These are phyloP conservation scores for Cylindrotheca closterium DNA, from an alignment of 108 stramenopile species.

Conservation along the genomic window DNA sequence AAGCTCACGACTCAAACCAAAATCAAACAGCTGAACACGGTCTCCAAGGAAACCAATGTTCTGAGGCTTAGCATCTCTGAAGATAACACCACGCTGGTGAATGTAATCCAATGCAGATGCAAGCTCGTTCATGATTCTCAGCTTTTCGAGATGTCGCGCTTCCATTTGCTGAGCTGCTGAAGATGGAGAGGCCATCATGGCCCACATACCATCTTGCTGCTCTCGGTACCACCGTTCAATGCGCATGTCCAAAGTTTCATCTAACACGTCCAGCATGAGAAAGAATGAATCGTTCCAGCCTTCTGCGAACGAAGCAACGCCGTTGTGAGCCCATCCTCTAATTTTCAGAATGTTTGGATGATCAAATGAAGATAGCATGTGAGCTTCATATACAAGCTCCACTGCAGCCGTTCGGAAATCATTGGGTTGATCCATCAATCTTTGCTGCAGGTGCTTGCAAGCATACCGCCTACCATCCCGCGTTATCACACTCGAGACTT, in stretches of 20 bases:
- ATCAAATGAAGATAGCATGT: slow-evolving; percentile 64
- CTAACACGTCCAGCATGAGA: slow-evolving; percentile 50
- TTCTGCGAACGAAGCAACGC: slow-evolving; percentile 37
- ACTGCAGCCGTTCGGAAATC: slow-evolving; percentile 54
- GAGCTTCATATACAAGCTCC: slow-evolving; percentile 73
- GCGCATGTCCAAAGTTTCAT: slow-evolving; percentile 59
- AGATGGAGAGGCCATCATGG: not conserved
- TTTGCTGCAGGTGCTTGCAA: slow-evolving; percentile 55
- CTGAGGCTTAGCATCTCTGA: slow-evolving; percentile 69
- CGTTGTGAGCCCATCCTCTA: slow-evolving; percentile 58
- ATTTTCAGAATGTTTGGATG: slow-evolving; percentile 83
- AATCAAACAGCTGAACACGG: slow-evolving; percentile 80
- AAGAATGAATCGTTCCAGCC: slow-evolving; percentile 53
- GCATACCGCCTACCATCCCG: slow-evolving; percentile 23
- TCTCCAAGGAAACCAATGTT: slow-evolving; percentile 52
- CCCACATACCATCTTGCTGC: not conserved
- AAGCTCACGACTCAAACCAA: slow-evolving; percentile 80
- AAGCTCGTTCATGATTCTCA: slow-evolving; percentile 39
- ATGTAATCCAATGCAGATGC: slow-evolving; percentile 66
- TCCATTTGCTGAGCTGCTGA: slow-evolving; percentile 4
- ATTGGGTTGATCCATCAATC: slow-evolving; percentile 37
- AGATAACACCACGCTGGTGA: slow-evolving; percentile 60
- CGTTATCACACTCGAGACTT: slow-evolving; percentile 38
- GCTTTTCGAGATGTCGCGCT: slow-evolving; percentile 25
- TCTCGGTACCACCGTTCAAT: slow-evolving; percentile 37